phyloP scores from a whole-genome alignment of 352 stramenopile genomes.

The Pythium vanterpoolii region DNA sequence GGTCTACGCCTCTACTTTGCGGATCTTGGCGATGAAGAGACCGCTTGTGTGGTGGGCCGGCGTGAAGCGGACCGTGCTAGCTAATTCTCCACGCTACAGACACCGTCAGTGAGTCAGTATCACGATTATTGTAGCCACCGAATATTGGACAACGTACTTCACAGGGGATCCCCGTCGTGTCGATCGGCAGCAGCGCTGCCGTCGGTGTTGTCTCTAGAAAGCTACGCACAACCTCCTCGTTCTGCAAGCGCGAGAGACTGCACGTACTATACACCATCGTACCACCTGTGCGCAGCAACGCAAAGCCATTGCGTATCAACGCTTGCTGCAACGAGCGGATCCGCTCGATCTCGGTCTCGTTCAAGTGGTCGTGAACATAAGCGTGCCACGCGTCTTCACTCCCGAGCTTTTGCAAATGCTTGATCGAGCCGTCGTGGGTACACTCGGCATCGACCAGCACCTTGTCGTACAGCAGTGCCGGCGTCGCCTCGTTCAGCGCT shows the following conservation, averaged over 20 bases:
- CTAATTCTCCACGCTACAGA: slow-evolving; percentile 29
- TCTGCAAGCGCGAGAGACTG: slow-evolving; percentile 91
- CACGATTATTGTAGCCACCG: neutral
- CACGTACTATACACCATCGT: slow-evolving; percentile 95
- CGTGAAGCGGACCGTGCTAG: slow-evolving; percentile 65
- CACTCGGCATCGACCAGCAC: slow-evolving; percentile 96
- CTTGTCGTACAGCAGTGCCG: slow-evolving; percentile 84
- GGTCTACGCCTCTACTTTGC: too few relatives aligned
- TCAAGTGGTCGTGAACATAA: slow-evolving; percentile 75
- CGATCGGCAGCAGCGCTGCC: slow-evolving; percentile 39
- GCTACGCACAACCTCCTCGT: slow-evolving; percentile 88
- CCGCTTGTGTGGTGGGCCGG: slow-evolving; percentile 67
- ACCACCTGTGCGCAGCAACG: slow-evolving; percentile 81
- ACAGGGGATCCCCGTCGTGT: slow-evolving; percentile 39
- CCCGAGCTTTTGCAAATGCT: slow-evolving; percentile 77
- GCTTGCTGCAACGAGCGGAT: slow-evolving; percentile 60
- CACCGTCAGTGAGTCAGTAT: neutral
- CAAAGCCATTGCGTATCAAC: slow-evolving; percentile 85
- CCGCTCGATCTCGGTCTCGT: slow-evolving; percentile 40
- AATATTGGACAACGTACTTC: slow-evolving; percentile 26
- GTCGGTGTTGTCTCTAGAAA: slow-evolving; percentile 60
- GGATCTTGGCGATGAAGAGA: slow-evolving; percentile 69
- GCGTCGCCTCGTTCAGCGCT: neutral
- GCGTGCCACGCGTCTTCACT: slow-evolving; percentile 67
- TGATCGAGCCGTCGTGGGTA: slow-evolving; percentile 92